phyloP scores from a whole-genome alignment of 108 stramenopile species.

The Discostella stelligeroides region DNA sequence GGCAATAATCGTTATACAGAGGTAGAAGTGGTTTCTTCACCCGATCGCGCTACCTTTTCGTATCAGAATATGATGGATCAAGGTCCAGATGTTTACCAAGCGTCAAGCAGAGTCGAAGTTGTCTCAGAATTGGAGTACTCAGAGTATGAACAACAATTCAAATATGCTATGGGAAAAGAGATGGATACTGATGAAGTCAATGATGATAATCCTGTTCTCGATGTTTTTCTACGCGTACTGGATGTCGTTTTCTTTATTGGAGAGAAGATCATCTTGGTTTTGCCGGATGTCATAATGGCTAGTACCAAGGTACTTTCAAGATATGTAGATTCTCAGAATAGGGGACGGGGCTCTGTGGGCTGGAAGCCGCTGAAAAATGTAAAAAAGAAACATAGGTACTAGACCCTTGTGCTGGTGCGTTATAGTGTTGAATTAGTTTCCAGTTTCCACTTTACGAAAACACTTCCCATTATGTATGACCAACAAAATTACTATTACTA shows the following conservation, averaged over 20 bases:
- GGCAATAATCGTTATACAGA: slow-evolving; percentile 23
- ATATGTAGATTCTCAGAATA: slow-evolving; percentile 42
- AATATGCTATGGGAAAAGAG: slow-evolving; percentile 39
- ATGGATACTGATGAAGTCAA: slow-evolving; percentile 29
- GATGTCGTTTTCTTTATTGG: slow-evolving; percentile 70
- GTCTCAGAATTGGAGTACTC: slow-evolving; percentile 73
- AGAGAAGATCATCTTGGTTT: slow-evolving; percentile 65
- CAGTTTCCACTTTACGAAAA: no score
- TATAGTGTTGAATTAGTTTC: no score
- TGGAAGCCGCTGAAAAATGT: slow-evolving; percentile 52
- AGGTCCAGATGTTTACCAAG: slow-evolving; percentile 12
- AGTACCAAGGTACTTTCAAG: slow-evolving; percentile 28
- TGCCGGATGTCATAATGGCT: slow-evolving; percentile 41
- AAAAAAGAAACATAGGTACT: slow-evolving; percentile 24
- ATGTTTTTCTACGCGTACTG: slow-evolving; percentile 56
- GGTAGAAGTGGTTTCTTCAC: slow-evolving; percentile 39
- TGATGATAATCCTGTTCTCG: slow-evolving; percentile 40
- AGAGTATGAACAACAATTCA: slow-evolving; percentile 57
- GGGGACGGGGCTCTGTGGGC: slow-evolving; percentile 44
- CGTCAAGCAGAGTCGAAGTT: slow-evolving; percentile 53
- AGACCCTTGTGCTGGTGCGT: no score
- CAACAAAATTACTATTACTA: no score
- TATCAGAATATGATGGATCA: neutral
- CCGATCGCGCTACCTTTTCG: slow-evolving; percentile 11
- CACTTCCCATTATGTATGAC: no score